phyloP scores from a whole-genome alignment of 176 grass and related monocot genomes.

The Musa itinerans region DNA sequence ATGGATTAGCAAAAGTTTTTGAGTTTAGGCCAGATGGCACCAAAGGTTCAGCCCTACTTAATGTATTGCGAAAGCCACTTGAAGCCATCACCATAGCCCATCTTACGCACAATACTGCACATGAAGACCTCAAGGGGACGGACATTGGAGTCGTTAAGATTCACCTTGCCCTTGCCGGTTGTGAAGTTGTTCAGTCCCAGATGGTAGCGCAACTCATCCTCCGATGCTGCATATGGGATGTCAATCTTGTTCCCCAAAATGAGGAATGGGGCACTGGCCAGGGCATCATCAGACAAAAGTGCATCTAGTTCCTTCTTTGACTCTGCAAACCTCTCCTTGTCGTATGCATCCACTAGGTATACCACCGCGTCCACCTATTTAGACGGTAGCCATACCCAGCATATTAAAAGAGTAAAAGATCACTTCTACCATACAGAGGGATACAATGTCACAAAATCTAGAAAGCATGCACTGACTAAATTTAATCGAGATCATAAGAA shows the following conservation, averaged over 20 bases:
- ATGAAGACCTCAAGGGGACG: constrained; percentile 69
- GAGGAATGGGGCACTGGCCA: constrained; percentile 61
- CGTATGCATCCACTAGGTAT: constrained; percentile 68
- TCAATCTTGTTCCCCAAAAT: constrained; percentile 78
- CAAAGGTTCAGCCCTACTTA: constrained; percentile 30
- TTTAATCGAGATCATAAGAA: no score
- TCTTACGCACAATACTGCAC: constrained; percentile 77
- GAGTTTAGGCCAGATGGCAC: not conserved
- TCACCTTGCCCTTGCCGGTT: constrained; percentile 71
- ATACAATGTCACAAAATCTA: no score
- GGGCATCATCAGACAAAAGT: constrained; percentile 56
- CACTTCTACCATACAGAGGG: no score
- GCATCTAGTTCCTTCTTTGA: constrained; percentile 69
- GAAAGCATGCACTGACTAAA: no score
- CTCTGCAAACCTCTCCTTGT: constrained; percentile 64
- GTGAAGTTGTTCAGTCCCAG: constrained; percentile 69
- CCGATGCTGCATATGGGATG: constrained; percentile 64
- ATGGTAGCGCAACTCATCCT: constrained; percentile 67
- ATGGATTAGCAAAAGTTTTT: not conserved
- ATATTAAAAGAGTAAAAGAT: no score
- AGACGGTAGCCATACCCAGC: not conserved
- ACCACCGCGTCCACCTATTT: constrained; percentile 71
- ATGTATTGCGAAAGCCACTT: constrained; percentile 79
- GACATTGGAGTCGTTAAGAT: constrained; percentile 54
- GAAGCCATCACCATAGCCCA: constrained; percentile 71